These are phyloP conservation scores for Xylaria acuta DNA, from an alignment of 495 filamentous ascomycete genomes.

Conservation along the genomic window DNA sequence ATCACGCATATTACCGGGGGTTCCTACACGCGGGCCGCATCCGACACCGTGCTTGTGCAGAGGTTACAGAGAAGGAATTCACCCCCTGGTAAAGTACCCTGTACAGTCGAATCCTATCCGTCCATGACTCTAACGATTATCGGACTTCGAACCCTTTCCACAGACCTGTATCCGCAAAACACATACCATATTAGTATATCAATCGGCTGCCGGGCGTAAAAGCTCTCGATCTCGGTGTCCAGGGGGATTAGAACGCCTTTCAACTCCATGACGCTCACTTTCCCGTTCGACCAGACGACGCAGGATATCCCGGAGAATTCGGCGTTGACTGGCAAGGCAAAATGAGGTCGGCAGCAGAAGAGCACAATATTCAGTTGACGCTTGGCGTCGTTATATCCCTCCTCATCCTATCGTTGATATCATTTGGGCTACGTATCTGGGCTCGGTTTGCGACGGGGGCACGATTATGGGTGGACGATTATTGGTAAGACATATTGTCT, in stretches of 20 bases:
- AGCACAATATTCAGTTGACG: conserved; percentile 28
- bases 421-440: conserved; percentile 33
- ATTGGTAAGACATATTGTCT: conserved; percentile 28
- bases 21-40: not conserved
- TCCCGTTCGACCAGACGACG: not conserved
- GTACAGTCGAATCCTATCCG: not conserved
- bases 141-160: not conserved
- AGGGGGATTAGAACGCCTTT: not conserved
- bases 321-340: conserved; percentile 12
- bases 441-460: conserved; percentile 30
- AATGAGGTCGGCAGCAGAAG: conserved; percentile 30
- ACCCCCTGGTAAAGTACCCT: conserved; percentile 13
- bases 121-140: not conserved
- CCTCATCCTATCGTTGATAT: conserved; percentile 28
- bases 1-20: conserved; percentile 19
- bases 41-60: not conserved
- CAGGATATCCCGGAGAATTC: not conserved
- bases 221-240: not conserved
- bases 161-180: not conserved
- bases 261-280: not conserved
- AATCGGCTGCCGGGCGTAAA: not conserved
- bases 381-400: conserved; percentile 31
- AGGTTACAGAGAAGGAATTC: conserved; percentile 13
- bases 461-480: conserved; percentile 52
- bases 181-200: conserved; percentile 8